Evolutionary conservation across 306 rosid genomes (phyloP), one percentile per base, ranked within the genome.

Genomic region (Inga oerstediana): DNA sequence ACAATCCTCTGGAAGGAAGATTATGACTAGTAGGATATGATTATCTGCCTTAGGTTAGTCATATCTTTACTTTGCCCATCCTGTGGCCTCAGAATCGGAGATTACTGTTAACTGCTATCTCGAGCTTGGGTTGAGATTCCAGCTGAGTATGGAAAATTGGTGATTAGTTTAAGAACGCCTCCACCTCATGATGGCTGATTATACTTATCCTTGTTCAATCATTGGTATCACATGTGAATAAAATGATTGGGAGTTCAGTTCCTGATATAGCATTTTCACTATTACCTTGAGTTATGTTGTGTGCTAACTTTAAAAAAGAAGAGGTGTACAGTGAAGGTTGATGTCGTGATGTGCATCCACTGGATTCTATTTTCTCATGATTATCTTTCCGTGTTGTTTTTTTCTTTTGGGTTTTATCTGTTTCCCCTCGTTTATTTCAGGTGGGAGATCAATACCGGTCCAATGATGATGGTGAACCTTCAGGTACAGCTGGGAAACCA

Each of bases 401-500:
- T 48, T 66, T 37, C 46, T 64, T 64, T 61, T 59, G 32, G 32
- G 72, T 64, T 75, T 76, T 2, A 80, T 71, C 5, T 2, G 45
- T 75, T 65, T 11, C 19, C 35, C 16, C 30, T 52, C 20, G 48
- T 73, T 52, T 20, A 15, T 81, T 37, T 83, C 87, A 95, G 99
- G 94, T 93, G 78, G 99, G 98, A 48, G 97, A 90, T 87, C 99
- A 93, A 80, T 95, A 76, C 66, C 91, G 97, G 80, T 93, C 98
- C 77, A 95, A 92, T 89, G 99, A 95, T 86, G 99, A 95, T 16
- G 96, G 98, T 49, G 99, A 95, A 76, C 96, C 96, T 10, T 95
- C 98, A 22, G 97, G 99, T 73, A 95, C 98, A 7, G 98, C 98
- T 30, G 98, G 99, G 74, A 95, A 95, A 84, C 99, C 98, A 24